phyloP scores from a whole-genome alignment of 2,329 filamentous ascomycete species.

The Rutstroemia sp. region DNA sequence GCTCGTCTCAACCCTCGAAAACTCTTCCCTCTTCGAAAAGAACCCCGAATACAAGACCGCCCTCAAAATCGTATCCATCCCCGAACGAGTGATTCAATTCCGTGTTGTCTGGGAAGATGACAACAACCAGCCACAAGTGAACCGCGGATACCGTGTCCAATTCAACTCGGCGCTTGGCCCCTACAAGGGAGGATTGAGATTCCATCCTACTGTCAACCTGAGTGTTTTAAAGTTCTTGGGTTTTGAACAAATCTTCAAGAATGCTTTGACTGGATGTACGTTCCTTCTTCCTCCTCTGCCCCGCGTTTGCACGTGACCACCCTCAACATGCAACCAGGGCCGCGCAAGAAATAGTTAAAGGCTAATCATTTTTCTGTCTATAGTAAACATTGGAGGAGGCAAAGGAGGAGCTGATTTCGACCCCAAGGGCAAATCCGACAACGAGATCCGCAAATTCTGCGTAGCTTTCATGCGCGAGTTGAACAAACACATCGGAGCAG shows the following conservation, averaged over 20 bases:
- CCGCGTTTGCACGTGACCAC: not conserved
- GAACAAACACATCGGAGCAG: slow-evolving; percentile 89
- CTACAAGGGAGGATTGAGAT: slow-evolving; percentile 94
- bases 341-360: not conserved
- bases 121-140: slow-evolving; percentile 80
- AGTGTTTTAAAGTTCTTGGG: slow-evolving; percentile 91
- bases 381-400: slow-evolving; percentile 89
- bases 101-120: slow-evolving; percentile 96
- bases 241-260: slow-evolving; percentile 99
- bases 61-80: slow-evolving; percentile 78
- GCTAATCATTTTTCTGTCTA: slow-evolving; percentile 6
- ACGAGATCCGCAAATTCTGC: slow-evolving; percentile 97
- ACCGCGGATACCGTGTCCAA: slow-evolving; percentile 93
- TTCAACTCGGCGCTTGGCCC: slow-evolving; percentile 97
- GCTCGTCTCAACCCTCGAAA: slow-evolving; percentile 89
- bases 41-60: slow-evolving; percentile 92
- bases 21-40: slow-evolving; percentile 86
- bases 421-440: slow-evolving; percentile 96
- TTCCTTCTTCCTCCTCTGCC: slow-evolving; percentile 23
- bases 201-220: slow-evolving; percentile 83
- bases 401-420: slow-evolving; percentile 99
- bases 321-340: not conserved
- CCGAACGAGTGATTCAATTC: slow-evolving; percentile 96
- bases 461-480: slow-evolving; percentile 94
- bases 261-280: slow-evolving; percentile 90